A percentile compares a stretch with the other conserved stretches of the same genome.
Conservation (phyloP, 106 monocot genomes). For the Dendrobium nobile region DNA sequence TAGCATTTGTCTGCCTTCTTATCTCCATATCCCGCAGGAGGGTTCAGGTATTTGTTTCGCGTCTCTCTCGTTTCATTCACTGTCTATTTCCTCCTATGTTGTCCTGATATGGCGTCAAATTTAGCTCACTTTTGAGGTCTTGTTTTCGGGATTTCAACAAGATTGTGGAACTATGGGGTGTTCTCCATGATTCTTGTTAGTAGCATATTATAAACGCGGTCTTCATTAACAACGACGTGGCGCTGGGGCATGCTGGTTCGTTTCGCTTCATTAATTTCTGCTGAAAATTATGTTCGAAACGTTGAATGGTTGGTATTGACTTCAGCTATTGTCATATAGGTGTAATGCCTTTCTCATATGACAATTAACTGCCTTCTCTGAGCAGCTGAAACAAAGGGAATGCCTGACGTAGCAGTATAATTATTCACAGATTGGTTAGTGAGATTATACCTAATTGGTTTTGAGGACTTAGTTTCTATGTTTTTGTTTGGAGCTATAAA, state of each 20-base stretch:
- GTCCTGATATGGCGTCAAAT: background rate
- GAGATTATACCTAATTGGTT: background rate
- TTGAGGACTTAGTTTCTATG: background rate
- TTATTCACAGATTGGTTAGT: background rate
- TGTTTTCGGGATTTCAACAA: background rate
- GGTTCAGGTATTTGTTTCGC: slow-evolving; percentile 3
- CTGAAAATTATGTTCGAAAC: background rate
- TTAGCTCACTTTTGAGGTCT: background rate
- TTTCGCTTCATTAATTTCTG: background rate
- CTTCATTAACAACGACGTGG: background rate
- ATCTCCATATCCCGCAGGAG: slow-evolving; percentile 1
- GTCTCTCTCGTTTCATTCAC: background rate
- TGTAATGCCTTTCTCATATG: background rate
- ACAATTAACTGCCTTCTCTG: background rate
- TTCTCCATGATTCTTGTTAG: background rate
- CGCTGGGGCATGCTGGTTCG: background rate
- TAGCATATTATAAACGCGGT: background rate
- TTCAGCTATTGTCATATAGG: background rate
- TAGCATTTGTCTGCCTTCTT: background rate
- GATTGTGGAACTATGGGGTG: no score
- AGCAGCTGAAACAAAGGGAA: background rate
- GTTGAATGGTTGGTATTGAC: background rate
- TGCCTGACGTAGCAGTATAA: background rate
- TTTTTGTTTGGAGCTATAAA: background rate
- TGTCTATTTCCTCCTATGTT: background rate